phyloP scores from a whole-genome alignment of 2,329 filamentous ascomycete genomes.

The Epichloe uncinata region DNA sequence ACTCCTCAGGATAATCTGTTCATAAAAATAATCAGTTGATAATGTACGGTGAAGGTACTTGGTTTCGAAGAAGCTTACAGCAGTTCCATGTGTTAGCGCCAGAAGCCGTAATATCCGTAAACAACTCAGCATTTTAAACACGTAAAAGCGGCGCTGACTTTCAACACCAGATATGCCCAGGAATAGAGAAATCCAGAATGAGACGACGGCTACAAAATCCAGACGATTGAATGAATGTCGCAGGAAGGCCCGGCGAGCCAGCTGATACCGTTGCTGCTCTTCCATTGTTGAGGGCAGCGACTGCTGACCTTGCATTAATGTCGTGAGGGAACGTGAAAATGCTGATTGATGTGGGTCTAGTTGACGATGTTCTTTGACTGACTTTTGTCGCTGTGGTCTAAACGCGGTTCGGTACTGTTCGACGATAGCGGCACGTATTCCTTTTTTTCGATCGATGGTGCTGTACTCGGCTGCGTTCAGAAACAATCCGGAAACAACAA shows the following conservation, averaged over 20 bases:
- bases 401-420: conserved; percentile 71
- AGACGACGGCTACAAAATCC: conserved; percentile 87
- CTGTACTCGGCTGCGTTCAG: conserved; percentile 87
- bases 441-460: conserved; percentile 67
- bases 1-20: conserved; percentile 78
- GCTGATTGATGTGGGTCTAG: conserved; percentile 42
- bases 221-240: conserved; percentile 92
- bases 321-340: conserved; percentile 68
- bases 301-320: conserved; percentile 52
- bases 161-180: conserved; percentile 61
- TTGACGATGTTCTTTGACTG: conserved; percentile 40
- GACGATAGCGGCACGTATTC: conserved; percentile 58
- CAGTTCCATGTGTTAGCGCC: conserved; percentile 83
- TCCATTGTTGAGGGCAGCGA: conserved; percentile 48
- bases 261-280: conserved; percentile 70
- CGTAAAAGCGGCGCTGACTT: conserved; percentile 56
- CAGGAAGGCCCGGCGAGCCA: conserved; percentile 83
- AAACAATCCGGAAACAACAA: conserved; percentile 87
- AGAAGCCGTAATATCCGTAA: conserved; percentile 85
- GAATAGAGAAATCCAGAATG: conserved; percentile 84
- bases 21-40: conserved; percentile 5
- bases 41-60: not conserved
- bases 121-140: conserved; percentile 95
- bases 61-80: conserved; percentile 38
- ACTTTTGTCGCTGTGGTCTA: conserved; percentile 63